Conservation (phyloP, 331 rosid species). For the Quercus phellos region DNA sequence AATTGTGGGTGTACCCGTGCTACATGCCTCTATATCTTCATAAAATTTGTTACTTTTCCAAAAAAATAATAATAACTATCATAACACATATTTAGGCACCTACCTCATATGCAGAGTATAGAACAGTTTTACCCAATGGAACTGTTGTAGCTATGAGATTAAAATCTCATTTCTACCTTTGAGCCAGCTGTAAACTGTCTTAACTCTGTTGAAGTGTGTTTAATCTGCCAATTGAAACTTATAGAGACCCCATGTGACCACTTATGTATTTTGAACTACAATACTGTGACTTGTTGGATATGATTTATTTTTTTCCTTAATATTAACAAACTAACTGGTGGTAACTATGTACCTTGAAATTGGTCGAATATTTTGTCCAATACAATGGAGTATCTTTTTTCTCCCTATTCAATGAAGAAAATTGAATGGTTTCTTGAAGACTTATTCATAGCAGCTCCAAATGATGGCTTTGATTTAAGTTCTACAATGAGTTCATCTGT, state of each 20-base stretch:
- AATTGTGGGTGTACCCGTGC: too few relatives aligned
- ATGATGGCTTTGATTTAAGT: not conserved
- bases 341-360: not conserved
- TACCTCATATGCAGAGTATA: not conserved
- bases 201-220: not conserved
- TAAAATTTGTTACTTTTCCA: too few relatives aligned
- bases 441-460: not conserved
- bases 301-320: not conserved
- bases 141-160: not conserved
- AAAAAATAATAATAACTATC: too few relatives aligned
- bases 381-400: not conserved
- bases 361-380: not conserved
- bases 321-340: not conserved
- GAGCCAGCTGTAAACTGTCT: not conserved
- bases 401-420: not conserved
- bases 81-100: not conserved
- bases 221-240: not conserved
- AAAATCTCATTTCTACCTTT: not conserved
- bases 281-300: not conserved
- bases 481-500: not conserved
- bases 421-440: not conserved
- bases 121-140: not conserved
- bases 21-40: too few relatives aligned
- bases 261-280: not conserved
- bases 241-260: not conserved